Conservation (phyloP, 2,329 filamentous ascomycete species). For the Zymoseptoria brevis region DNA sequence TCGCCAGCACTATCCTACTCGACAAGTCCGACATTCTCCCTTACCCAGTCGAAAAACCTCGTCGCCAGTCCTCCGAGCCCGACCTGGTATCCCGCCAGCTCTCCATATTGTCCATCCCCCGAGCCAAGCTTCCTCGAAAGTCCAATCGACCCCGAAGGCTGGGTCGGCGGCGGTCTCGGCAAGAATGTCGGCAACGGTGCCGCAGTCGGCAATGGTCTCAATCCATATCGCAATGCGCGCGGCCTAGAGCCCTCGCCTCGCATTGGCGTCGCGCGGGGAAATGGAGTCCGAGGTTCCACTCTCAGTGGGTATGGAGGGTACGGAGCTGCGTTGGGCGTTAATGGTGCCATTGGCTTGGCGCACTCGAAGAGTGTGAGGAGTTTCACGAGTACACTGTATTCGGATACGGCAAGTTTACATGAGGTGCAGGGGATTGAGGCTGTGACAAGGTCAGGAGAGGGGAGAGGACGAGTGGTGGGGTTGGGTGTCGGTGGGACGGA, state of each 20-base stretch:
- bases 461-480: not conserved
- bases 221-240: not conserved
- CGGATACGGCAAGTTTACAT: conserved; percentile 22
- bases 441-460: not conserved
- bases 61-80: not conserved
- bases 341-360: not conserved
- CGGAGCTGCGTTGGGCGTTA: not conserved
- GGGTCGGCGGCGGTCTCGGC: not conserved
- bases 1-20: not conserved
- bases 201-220: not conserved
- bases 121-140: not conserved
- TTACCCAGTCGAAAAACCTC: not conserved
- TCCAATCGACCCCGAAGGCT: not conserved
- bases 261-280: not conserved
- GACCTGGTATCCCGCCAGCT: not conserved
- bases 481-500: not conserved
- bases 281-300: not conserved
- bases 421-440: conserved; percentile 8
- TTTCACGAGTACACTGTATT: conserved; percentile 20
- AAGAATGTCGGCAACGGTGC: not conserved
- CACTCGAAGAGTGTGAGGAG: conserved; percentile 9
- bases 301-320: not conserved
- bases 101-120: not conserved
- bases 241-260: not conserved
- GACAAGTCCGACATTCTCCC: not conserved